Evolutionary conservation across 2,329 filamentous ascomycete genomes (phyloP).

Genomic region (Nemania serpens): DNA sequence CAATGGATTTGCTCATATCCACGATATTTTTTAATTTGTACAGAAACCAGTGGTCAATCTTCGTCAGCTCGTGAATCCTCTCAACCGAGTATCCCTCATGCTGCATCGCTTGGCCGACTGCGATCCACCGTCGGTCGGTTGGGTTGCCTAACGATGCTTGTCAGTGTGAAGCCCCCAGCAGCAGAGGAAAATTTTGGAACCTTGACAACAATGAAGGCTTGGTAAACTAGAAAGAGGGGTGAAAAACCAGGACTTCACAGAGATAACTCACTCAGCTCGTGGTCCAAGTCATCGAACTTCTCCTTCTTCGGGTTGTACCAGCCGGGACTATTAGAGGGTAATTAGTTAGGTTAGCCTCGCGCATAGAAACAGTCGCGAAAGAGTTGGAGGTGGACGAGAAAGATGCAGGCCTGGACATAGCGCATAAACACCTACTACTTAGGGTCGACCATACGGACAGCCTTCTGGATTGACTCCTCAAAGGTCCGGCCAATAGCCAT

Average conservation of each 20-base stretch:
- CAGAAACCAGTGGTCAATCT: conserved; percentile 99
- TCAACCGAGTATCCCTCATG: conserved; percentile 96
- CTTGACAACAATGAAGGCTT: not conserved
- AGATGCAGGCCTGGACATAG: not conserved
- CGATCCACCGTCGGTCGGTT: conserved; percentile 95
- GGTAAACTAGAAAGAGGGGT: not conserved
- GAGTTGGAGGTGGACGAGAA: not conserved
- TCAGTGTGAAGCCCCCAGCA: not conserved
- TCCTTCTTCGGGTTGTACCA: conserved; percentile 64
- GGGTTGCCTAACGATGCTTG: conserved; percentile 50
- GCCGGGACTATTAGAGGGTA: not conserved
- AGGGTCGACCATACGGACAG: conserved; percentile 95
- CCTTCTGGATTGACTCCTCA: conserved; percentile 99
- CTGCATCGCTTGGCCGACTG: conserved; percentile 96
- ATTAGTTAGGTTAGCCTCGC: not conserved
- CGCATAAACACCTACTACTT: conserved; percentile 71
- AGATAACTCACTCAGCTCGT: conserved; percentile 60
- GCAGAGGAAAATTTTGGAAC: not conserved
- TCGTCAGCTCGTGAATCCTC: conserved; percentile 87
- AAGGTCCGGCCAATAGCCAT: conserved; percentile 99
- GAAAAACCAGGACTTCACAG: not conserved
- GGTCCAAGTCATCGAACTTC: conserved; percentile 91
- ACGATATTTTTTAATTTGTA: conserved; percentile 98
- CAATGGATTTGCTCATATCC: conserved; percentile 82
- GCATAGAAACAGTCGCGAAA: too few relatives aligned